Conservation (phyloP, 139 green algal species). For the Chlorella sp. region DNA sequence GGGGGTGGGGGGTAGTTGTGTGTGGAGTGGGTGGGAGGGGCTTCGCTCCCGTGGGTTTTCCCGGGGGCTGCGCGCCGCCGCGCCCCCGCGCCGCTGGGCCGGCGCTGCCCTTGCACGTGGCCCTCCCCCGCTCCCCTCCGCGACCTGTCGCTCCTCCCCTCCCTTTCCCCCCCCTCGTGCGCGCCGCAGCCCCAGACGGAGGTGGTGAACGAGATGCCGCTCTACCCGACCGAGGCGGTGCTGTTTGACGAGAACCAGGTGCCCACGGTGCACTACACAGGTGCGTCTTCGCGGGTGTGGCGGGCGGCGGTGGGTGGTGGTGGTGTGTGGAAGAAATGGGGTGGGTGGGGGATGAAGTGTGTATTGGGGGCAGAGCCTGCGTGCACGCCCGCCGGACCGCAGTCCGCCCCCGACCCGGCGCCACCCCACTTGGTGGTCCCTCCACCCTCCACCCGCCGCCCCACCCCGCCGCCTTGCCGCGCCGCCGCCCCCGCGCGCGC, state of each 20-base stretch:
- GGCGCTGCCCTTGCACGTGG: too few relatives aligned
- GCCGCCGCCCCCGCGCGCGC: not conserved
- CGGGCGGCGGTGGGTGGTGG: too few relatives aligned
- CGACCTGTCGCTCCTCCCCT: too few relatives aligned
- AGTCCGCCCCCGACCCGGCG: too few relatives aligned
- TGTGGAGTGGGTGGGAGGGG: not conserved
- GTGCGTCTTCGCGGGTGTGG: slow-evolving; percentile 15
- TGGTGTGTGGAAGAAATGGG: not conserved
- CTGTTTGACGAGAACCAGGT: slow-evolving; percentile 91
- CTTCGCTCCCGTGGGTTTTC: too few relatives aligned
- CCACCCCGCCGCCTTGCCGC: too few relatives aligned
- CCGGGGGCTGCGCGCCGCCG: too few relatives aligned
- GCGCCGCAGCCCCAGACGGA: slow-evolving; percentile 52
- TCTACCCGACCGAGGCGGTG: slow-evolving; percentile 96
- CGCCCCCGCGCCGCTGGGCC: too few relatives aligned
- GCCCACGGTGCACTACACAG: slow-evolving; percentile 61
- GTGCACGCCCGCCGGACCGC: not conserved
- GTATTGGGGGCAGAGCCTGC: too few relatives aligned
- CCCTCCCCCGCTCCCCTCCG: too few relatives aligned
- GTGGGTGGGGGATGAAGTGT: not conserved
- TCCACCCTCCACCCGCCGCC: too few relatives aligned
- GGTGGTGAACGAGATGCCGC: slow-evolving; percentile 88
- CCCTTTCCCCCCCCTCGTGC: not conserved
- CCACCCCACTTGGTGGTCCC: too few relatives aligned
- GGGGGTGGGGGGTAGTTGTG: not conserved